Evolutionary conservation across 2,329 filamentous ascomycete genomes (phyloP).

Genomic region (Scolecobasidium constrictum): DNA sequence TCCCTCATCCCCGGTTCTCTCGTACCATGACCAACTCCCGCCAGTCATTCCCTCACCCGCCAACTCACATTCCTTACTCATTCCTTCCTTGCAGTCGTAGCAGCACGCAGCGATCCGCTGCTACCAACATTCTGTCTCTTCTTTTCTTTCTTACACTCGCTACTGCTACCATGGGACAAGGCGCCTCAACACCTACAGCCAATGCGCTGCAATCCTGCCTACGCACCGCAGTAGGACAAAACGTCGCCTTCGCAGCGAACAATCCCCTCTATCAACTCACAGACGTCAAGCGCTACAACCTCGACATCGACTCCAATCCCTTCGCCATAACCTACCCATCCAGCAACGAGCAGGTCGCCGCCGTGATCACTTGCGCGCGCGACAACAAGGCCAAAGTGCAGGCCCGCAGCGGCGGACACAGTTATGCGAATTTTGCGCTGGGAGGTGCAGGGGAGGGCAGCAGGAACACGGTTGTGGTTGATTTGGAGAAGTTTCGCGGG

Average conservation of each 20-base stretch:
- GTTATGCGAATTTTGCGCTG: slow-evolving; percentile 40
- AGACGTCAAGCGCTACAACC: slow-evolving; percentile 20
- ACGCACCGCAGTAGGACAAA: neutral
- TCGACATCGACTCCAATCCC: slow-evolving; percentile 21
- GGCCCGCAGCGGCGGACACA: slow-evolving; percentile 42
- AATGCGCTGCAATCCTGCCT: neutral
- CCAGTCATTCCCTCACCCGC: neutral
- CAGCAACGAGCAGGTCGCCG: slow-evolving; percentile 30
- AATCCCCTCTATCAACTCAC: slow-evolving; percentile 4
- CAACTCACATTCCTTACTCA: neutral
- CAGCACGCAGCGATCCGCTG: too few relatives aligned
- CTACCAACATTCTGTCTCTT: neutral
- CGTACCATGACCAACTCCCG: neutral
- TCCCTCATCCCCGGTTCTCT: neutral
- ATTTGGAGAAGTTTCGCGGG: slow-evolving; percentile 41
- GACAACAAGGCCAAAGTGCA: slow-evolving; percentile 36
- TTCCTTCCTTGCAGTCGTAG: neutral
- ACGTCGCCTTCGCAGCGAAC: slow-evolving; percentile 3
- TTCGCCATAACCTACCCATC: slow-evolving; percentile 22
- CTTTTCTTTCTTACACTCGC: neutral
- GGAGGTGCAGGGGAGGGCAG: slow-evolving; percentile 21
- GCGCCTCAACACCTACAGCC: neutral
- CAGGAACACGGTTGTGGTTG: slow-evolving; percentile 33
- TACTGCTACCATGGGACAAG: neutral
- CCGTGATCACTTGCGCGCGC: slow-evolving; percentile 35